Percentiles rank a stretch among this genome's conserved stretches.
phyloP scores from a whole-genome alignment of 768 basidiomycete genomes.

The Pleurotus tuoliensis region DNA sequence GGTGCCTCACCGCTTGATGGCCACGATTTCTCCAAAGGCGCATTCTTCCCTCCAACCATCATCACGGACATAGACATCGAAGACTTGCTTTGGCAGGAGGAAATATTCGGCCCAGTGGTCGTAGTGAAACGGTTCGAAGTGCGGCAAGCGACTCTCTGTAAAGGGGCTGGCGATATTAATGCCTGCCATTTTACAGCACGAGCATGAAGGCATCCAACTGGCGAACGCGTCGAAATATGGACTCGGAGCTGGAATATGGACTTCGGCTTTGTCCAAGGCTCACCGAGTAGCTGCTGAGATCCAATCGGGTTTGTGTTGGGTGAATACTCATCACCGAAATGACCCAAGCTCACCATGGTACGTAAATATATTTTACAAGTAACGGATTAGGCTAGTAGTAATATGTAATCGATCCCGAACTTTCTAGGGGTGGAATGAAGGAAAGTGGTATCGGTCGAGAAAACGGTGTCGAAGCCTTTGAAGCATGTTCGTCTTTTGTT shows the following conservation, averaged over 20 bases:
- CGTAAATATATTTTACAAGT: slow-evolving; percentile 12
- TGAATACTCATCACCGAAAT: slow-evolving; percentile 87
- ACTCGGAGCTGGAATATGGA: slow-evolving; percentile 81
- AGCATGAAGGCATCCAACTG: slow-evolving; percentile 59
- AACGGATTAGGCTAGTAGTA: background rate
- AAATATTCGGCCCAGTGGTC: slow-evolving; percentile 85
- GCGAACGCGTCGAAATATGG: slow-evolving; percentile 82
- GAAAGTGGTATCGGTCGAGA: slow-evolving; percentile 85
- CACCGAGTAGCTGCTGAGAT: slow-evolving; percentile 70
- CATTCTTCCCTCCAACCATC: slow-evolving; percentile 80
- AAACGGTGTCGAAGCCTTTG: slow-evolving; percentile 79
- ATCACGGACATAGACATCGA: slow-evolving; percentile 51
- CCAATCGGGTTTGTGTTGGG: slow-evolving; percentile 79
- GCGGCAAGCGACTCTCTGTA: slow-evolving; percentile 8
- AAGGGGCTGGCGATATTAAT: background rate
- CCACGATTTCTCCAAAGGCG: slow-evolving; percentile 66
- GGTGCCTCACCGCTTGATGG: slow-evolving; percentile 64
- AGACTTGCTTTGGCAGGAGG: slow-evolving; percentile 76
- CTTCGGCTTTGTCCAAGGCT: slow-evolving; percentile 65
- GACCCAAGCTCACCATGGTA: slow-evolving; percentile 89
- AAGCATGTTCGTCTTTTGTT: slow-evolving; percentile 55
- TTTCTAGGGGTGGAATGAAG: slow-evolving; percentile 82
- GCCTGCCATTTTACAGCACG: slow-evolving; percentile 34
- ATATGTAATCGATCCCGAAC: background rate
- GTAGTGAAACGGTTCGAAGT: slow-evolving; percentile 48